phyloP scores from a whole-genome alignment of 2,329 filamentous ascomycete species.

The Ophiostoma tasmaniense region DNA sequence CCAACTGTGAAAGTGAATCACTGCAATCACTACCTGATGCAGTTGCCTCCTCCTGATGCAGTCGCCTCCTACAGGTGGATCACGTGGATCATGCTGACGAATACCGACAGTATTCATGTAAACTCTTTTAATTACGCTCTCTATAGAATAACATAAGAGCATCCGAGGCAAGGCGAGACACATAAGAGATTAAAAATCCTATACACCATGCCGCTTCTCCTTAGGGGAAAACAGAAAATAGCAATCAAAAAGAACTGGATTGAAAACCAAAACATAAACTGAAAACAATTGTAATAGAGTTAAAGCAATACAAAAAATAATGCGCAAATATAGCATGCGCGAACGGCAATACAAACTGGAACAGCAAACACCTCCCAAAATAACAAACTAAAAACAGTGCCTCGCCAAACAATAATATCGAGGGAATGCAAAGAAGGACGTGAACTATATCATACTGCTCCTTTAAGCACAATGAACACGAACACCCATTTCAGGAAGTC shows the following conservation, averaged over 20 bases:
- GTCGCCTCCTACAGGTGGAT: no score
- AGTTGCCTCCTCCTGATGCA: no score
- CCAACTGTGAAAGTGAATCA: no score
- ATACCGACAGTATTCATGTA: constrained; percentile 10
- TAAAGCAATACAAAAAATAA: not conserved
- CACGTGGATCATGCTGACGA: no score
- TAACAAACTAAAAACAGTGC: not conserved
- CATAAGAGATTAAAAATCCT: constrained; percentile 17
- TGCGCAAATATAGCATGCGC: not conserved
- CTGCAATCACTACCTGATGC: no score
- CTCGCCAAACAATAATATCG: not conserved
- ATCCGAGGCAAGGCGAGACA: constrained; percentile 11
- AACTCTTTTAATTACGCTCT: constrained; percentile 7
- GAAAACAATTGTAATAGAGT: not conserved
- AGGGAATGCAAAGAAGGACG: constrained; percentile 4
- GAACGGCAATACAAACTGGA: not conserved
- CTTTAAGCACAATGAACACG: not conserved
- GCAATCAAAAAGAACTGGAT: not conserved
- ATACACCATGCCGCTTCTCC: not conserved
- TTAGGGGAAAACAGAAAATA: not conserved
- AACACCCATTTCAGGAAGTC: not conserved
- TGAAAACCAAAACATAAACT: constrained; percentile 3
- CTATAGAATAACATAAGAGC: constrained; percentile 1
- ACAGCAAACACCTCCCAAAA: constrained; percentile 12
- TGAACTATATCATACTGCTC: not conserved